Conservation (phyloP, 2,329 filamentous ascomycete species). For the Apiospora rasikravindrae region DNA sequence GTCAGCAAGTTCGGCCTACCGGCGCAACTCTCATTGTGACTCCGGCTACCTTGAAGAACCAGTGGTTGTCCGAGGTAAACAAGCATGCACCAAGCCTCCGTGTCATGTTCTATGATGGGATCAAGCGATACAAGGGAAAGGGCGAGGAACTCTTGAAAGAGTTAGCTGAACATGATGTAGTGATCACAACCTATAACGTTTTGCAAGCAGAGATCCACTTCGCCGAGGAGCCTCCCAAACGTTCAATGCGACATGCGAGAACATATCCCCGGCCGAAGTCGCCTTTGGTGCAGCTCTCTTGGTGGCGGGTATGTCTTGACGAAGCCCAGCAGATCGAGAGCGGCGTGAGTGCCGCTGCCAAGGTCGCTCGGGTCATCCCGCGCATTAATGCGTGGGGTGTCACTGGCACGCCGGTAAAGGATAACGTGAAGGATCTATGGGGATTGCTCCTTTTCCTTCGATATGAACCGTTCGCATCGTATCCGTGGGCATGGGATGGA, state of each 20-base stretch:
- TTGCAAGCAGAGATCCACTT: slow-evolving; percentile 84
- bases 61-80: slow-evolving; percentile 66
- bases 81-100: slow-evolving; percentile 63
- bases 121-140: slow-evolving; percentile 42
- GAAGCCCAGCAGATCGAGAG: slow-evolving; percentile 94
- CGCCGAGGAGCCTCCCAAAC: slow-evolving; percentile 70
- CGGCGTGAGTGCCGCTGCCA: slow-evolving; percentile 82
- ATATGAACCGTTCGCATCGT: slow-evolving; percentile 76
- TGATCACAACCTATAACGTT: slow-evolving; percentile 70
- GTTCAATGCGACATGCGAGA: slow-evolving; percentile 68
- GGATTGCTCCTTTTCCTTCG: slow-evolving; percentile 82
- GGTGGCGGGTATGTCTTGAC: slow-evolving; percentile 83
- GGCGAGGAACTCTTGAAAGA: slow-evolving; percentile 48
- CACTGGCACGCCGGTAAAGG: slow-evolving; percentile 86
- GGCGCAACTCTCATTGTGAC: slow-evolving; percentile 67
- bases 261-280: slow-evolving; percentile 71
- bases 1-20: slow-evolving; percentile 51
- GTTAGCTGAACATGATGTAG: slow-evolving; percentile 60
- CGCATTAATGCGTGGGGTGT: slow-evolving; percentile 90
- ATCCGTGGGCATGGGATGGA: slow-evolving; percentile 68
- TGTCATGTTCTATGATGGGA: slow-evolving; percentile 62
- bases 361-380: slow-evolving; percentile 79
- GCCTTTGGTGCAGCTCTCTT: slow-evolving; percentile 79
- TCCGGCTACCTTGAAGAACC: slow-evolving; percentile 59
- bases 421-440: slow-evolving; percentile 76